Base-by-base conservation (phyloP, 148 eudicot genomes). In the Vaccinium myrtillus region DNA sequence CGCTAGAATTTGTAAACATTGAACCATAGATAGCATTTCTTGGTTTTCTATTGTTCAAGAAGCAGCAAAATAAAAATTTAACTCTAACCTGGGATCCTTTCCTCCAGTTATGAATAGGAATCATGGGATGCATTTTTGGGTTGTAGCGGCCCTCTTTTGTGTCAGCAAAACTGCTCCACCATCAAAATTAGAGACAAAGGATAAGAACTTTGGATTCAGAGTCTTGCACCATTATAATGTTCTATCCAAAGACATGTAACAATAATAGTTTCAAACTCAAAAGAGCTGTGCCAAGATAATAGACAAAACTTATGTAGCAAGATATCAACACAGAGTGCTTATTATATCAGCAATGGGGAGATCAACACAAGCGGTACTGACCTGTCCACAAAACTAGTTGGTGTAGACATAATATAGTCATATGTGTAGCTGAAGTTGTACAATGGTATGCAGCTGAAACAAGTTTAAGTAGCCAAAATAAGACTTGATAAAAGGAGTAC, bases 361-460 rank as follows among this genome's bases (percentile, higher is more conserved):
- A 85, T 43, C 27, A 77, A 70, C 39, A 75, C 50, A 81, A 69
- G 81, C 10, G 84, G 78, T 23, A 59, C 82, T 87, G 78, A 95
- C 99, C 99, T 96, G 92, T 96, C 99, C 77, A 96, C 98, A 89
- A 93, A 93, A 86, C 97, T 96, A 83, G 90, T 96, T 75, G 98
- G 51, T 61, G 99, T 82, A 77, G 99, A 93, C 94, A 93, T 96
- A 83, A 94, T 91, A 87, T 96, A 96, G 79, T 94, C 93, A 82
- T 96, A 96, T 46, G 94, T 94, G 87, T 94, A 94, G 90, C 94
- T 94, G 96, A 94, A 96, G 92, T 96, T 93, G 90, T 96, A 93
- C 75, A 85, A 80, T 32, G 87, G 87, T 39, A 85, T 80, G 83
- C 87, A 85, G 87, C 87, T 85, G 87, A 73, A 80, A 85, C 65